Conservation (phyloP, 2,329 filamentous ascomycete species). For the Exophiala aquamarina region DNA sequence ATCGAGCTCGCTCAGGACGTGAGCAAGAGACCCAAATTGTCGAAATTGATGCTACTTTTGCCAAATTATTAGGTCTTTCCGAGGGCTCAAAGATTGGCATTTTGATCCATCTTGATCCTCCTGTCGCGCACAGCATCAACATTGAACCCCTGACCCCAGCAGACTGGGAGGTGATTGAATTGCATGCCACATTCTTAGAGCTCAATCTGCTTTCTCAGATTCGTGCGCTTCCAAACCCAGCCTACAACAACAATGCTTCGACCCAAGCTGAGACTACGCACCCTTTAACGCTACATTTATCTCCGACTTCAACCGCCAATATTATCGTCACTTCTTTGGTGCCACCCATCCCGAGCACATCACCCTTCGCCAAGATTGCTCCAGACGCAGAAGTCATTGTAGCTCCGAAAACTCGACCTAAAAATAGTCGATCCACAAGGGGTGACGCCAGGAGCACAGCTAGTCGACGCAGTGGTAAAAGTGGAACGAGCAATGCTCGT, state of each 20-base stretch:
- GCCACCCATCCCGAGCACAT: constrained; percentile 66
- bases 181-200: constrained; percentile 94
- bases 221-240: constrained; percentile 85
- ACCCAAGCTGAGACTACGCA: constrained; percentile 61
- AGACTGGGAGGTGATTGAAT: constrained; percentile 97
- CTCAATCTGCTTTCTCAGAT: constrained; percentile 92
- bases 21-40: constrained; percentile 77
- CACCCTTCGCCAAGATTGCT: constrained; percentile 85
- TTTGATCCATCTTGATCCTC: constrained; percentile 81
- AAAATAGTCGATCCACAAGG: constrained; percentile 60
- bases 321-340: constrained; percentile 82
- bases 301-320: constrained; percentile 91
- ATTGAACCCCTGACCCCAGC: constrained; percentile 94
- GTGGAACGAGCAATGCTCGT: constrained; percentile 67
- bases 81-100: constrained; percentile 77
- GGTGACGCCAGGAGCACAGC: constrained; percentile 78
- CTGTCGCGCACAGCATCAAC: constrained; percentile 87
- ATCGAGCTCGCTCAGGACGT: constrained; percentile 63
- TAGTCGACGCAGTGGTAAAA: constrained; percentile 74
- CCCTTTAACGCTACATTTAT: constrained; percentile 86
- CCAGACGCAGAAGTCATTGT: constrained; percentile 97
- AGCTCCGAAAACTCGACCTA: constrained; percentile 83
- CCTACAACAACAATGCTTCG: constrained; percentile 53
- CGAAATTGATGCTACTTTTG: constrained; percentile 86
- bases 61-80: constrained; percentile 69